Percentiles rank a stretch among this genome's conserved stretches.
These are phyloP conservation scores for Prunus campanulata DNA, from an alignment of 306 rosid genomes.

Conservation along the genomic window DNA sequence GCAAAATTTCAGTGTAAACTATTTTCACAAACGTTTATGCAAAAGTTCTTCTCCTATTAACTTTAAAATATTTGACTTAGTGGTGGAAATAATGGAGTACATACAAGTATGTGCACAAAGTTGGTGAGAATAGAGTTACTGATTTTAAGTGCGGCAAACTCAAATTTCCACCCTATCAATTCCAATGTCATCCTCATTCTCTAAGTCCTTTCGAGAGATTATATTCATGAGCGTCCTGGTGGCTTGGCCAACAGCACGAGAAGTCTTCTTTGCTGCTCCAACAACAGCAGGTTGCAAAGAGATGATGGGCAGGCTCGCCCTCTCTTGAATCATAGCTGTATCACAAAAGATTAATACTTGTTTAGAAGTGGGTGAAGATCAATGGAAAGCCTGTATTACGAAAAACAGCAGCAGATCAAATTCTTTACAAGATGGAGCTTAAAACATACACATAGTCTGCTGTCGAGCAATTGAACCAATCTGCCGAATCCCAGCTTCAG, in stretches of 20 bases:
- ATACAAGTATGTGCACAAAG: background rate
- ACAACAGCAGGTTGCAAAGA: conserved; percentile 78
- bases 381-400: background rate
- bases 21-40: too few species aligned
- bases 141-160: background rate
- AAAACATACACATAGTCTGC: conserved; percentile 77
- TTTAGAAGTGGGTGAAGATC: background rate
- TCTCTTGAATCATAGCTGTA: conserved; percentile 90
- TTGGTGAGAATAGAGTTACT: background rate
- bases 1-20: too few species aligned
- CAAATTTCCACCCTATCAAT: conserved; percentile 51
- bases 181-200: conserved; percentile 38
- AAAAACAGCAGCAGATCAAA: background rate
- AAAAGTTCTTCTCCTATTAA: too few species aligned
- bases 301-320: conserved; percentile 84
- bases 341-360: conserved; percentile 6
- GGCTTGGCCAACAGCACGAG: conserved; percentile 77
- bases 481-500: conserved; percentile 84
- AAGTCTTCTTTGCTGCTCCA: conserved; percentile 91
- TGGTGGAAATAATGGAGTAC: too few species aligned
- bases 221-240: conserved; percentile 67
- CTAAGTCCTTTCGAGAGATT: conserved; percentile 53
- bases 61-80: too few species aligned
- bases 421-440: background rate
- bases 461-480: conserved; percentile 74